These are phyloP conservation scores for Cochlearia excelsa DNA, from an alignment of 345 rosid genomes.

Conservation along the genomic window DNA sequence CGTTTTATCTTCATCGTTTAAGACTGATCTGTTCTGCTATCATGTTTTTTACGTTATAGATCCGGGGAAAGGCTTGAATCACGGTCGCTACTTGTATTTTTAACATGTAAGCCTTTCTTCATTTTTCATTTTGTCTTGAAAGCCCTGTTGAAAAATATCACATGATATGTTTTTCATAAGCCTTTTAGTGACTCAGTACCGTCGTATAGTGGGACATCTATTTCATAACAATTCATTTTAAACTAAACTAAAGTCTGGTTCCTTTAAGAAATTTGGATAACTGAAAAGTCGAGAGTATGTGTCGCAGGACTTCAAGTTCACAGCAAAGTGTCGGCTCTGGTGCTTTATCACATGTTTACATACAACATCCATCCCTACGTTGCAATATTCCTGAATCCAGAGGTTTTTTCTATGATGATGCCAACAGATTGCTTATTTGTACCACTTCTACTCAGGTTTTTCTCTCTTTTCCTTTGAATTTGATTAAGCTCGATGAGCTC, in stretches of 20 bases:
- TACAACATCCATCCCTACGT: constrained; percentile 64
- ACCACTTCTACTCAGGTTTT: constrained; percentile 64
- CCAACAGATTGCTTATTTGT: constrained; percentile 64
- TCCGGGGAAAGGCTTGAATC: too few species aligned
- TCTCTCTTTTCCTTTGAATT: constrained; percentile 21
- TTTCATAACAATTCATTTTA: background rate
- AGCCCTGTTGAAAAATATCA: background rate
- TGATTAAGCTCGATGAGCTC: constrained; percentile 12
- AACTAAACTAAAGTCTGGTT: constrained; percentile 4
- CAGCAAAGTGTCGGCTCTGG: constrained; percentile 59
- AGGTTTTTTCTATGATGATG: constrained; percentile 89
- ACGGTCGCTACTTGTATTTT: background rate
- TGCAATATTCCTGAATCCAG: constrained; percentile 67
- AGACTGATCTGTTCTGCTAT: too few species aligned
- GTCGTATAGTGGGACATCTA: background rate
- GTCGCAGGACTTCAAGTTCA: constrained; percentile 65
- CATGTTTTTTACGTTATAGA: too few species aligned
- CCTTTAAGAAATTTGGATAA: background rate
- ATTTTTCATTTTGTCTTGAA: background rate
- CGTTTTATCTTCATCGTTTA: too few species aligned
- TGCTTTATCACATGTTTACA: constrained; percentile 65
- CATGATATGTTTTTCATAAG: background rate
- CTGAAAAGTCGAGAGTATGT: constrained; percentile 39
- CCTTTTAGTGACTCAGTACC: background rate
- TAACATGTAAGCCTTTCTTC: background rate